Evolutionary conservation across 78 protist species (phyloP).

Genomic region (Tieghemostelium lacteum): DNA sequence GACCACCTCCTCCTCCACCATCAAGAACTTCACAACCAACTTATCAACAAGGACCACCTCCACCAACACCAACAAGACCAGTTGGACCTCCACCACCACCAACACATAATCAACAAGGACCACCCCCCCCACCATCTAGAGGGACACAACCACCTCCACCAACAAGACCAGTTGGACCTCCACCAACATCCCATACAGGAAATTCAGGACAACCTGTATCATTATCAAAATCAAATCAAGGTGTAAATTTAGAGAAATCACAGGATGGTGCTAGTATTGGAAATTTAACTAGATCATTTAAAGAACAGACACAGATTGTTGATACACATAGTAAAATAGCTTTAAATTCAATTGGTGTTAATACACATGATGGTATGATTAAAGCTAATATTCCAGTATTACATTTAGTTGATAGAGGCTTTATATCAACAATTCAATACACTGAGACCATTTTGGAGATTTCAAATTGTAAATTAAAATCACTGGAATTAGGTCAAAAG

Average conservation of each 20-base stretch:
- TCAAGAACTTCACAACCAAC: not conserved
- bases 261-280: too few species aligned
- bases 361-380: not conserved
- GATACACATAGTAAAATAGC: slow-evolving; percentile 53
- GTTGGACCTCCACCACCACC: not conserved
- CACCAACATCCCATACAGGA: not conserved
- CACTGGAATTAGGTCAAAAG: slow-evolving; percentile 23
- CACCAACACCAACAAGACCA: not conserved
- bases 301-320: slow-evolving; percentile 2
- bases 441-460: slow-evolving; percentile 35
- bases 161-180: slow-evolving; percentile 7
- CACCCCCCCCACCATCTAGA: not conserved
- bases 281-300: not conserved
- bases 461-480: slow-evolving; percentile 1
- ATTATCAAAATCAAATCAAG: too few species aligned
- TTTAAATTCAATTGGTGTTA: slow-evolving; percentile 34
- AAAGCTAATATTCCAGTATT: slow-evolving; percentile 24
- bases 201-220: slow-evolving; percentile 4
- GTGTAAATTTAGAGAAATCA: too few species aligned
- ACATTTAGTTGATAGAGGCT: slow-evolving; percentile 8
- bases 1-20: not conserved
- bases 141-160: not conserved
- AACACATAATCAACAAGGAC: not conserved
- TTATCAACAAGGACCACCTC: slow-evolving; percentile 20
- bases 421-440: slow-evolving; percentile 53